Percentiles rank a stretch among this genome's conserved stretches.
These are phyloP conservation scores for Penicillium sp. DNA, from an alignment of 2,329 filamentous ascomycete species.

Conservation along the genomic window DNA sequence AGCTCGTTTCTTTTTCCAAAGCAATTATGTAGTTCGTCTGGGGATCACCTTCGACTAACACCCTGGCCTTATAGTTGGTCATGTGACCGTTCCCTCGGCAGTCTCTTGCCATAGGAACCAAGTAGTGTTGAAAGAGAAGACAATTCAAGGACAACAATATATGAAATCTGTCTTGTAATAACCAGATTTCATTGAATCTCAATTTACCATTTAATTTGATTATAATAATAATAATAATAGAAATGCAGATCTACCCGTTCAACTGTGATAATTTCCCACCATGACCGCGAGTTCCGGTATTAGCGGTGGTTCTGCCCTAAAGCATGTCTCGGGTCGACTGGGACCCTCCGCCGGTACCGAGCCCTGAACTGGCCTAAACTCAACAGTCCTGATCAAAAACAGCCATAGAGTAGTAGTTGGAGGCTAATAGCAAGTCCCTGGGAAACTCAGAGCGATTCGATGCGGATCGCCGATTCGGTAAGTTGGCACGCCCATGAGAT, in stretches of 20 bases:
- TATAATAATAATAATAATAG: slow-evolving; percentile 2
- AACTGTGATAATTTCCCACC: background rate
- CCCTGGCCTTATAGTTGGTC: slow-evolving; percentile 1
- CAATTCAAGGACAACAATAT: too few species aligned
- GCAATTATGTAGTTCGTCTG: slow-evolving; percentile 2
- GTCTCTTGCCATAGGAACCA: background rate
- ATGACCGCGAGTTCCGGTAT: slow-evolving; percentile 2
- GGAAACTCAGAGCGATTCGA: slow-evolving; percentile 27
- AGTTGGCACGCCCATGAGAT: slow-evolving; percentile 18
- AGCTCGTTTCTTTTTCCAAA: slow-evolving; percentile 2
- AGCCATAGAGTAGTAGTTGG: background rate
- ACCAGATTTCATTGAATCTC: background rate
- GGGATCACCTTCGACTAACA: background rate
- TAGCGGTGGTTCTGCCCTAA: slow-evolving; percentile 13
- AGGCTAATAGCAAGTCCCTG: background rate
- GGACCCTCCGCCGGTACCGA: slow-evolving; percentile 28
- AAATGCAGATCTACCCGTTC: background rate
- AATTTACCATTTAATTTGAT: background rate
- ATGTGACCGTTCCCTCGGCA: background rate
- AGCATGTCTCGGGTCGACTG: slow-evolving; percentile 15
- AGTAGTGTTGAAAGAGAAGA: too few species aligned
- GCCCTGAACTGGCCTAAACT: slow-evolving; percentile 6
- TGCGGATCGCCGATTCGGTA: slow-evolving; percentile 24
- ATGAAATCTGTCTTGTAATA: background rate
- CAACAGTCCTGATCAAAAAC: background rate